These are phyloP conservation scores for Lichtheimia ornata DNA, from an alignment of 371 early-diverging fungal species.

Conservation along the genomic window DNA sequence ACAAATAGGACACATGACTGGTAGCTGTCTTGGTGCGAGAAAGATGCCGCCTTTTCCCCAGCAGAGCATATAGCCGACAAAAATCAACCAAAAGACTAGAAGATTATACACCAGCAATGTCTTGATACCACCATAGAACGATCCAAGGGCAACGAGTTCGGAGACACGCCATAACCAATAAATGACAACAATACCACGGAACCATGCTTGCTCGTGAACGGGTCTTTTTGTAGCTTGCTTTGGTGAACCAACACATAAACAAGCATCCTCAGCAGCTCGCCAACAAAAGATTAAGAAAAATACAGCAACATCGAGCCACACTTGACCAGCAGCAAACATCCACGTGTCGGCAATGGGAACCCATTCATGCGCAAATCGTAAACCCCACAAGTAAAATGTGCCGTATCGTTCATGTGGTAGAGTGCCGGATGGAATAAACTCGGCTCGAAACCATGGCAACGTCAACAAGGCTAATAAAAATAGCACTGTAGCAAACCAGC, in stretches of 20 bases:
- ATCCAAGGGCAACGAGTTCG: constrained; percentile 32
- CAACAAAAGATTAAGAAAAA: constrained; percentile 43
- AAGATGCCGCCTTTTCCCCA: constrained; percentile 30
- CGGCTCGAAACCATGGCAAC: constrained; percentile 53
- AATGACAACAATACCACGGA: constrained; percentile 25
- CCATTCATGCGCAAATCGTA: constrained; percentile 64
- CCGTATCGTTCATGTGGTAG: constrained; percentile 44
- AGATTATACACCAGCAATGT: constrained; percentile 28
- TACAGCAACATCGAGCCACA: constrained; percentile 44
- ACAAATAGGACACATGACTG: not conserved
- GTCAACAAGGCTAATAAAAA: constrained; percentile 50
- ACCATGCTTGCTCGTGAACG: constrained; percentile 27
- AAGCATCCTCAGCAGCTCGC: constrained; percentile 23
- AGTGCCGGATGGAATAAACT: constrained; percentile 56
- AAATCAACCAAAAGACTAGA: constrained; percentile 32
- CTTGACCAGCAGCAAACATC: constrained; percentile 58
- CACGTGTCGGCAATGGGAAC: constrained; percentile 82
- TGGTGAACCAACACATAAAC: constrained; percentile 7
- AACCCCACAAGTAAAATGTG: constrained; percentile 63
- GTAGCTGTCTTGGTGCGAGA: not conserved
- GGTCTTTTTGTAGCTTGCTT: constrained; percentile 8
- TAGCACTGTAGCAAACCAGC: constrained; percentile 48
- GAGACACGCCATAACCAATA: constrained; percentile 49
- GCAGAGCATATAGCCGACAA: constrained; percentile 25
- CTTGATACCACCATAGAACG: constrained; percentile 47